Percentiles rank a stretch among this genome's conserved stretches.
These are phyloP conservation scores for Hypsizygus marmoreus DNA, from an alignment of 768 basidiomycete genomes.

Conservation along the genomic window DNA sequence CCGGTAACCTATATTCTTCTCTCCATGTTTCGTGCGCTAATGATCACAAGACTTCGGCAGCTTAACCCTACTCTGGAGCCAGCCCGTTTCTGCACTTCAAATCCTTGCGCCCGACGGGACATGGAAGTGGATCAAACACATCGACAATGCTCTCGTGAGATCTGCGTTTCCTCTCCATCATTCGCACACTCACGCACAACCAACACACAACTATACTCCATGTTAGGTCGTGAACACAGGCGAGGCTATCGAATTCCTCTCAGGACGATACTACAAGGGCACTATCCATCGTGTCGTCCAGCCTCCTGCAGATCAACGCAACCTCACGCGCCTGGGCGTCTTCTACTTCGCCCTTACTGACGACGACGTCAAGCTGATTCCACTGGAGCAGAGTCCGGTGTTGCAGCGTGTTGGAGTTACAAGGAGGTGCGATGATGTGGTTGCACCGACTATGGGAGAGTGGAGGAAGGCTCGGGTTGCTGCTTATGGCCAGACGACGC, in stretches of 20 bases:
- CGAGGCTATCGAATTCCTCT: constrained; percentile 47
- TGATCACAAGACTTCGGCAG: constrained; percentile 38
- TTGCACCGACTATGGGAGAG: constrained; percentile 39
- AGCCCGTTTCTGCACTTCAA: constrained; percentile 46
- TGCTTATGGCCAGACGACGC: constrained; percentile 39
- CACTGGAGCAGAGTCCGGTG: constrained; percentile 40
- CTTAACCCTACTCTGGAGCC: constrained; percentile 46
- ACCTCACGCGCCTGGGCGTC: constrained; percentile 41
- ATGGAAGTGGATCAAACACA: constrained; percentile 46
- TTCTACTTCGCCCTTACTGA: constrained; percentile 47
- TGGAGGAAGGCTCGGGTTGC: constrained; percentile 41
- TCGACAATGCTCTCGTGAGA: constrained; percentile 45
- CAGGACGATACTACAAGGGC: constrained; percentile 45
- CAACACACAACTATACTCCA: neutral
- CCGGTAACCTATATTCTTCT: constrained; percentile 26
- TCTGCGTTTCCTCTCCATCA: neutral
- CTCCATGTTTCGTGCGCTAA: neutral
- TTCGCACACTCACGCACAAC: too few species aligned
- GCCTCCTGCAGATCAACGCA: constrained; percentile 45
- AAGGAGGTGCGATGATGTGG: constrained; percentile 31
- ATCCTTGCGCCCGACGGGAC: constrained; percentile 41
- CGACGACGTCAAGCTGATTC: constrained; percentile 40
- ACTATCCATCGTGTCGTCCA: constrained; percentile 50
- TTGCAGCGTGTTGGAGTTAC: constrained; percentile 36
- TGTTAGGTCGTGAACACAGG: constrained; percentile 44